Evolutionary conservation across 352 stramenopile species (phyloP), one percentile per base, ranked within the genome.

Genomic region (Phytopythium mirpurense): DNA sequence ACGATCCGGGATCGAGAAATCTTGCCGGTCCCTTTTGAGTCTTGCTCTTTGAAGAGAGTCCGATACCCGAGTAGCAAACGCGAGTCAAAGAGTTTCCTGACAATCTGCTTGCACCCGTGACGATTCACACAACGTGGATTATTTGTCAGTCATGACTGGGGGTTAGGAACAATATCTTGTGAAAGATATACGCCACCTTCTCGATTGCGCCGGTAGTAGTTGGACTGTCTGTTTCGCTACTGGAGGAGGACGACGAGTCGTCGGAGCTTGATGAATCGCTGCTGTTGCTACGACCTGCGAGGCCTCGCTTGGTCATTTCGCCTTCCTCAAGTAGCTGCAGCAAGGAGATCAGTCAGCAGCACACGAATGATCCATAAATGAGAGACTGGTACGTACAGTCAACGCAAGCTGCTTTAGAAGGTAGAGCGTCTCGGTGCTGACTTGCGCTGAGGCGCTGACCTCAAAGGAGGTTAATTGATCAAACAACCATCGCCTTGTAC

Each of bases 391-490:
- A 56, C 51, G 6, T 59, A 87, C 75, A 55, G 76, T 86, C 68
- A 87, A 71, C 2, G 74, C 74, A 18, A 90, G 57, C 38, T 90
- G 76, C 37, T 90, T 73, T 6, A 90, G 62, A 24, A 90, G 41
- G 51, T 83, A 84, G 18, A 83, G 23, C 18, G 70, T 67, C 18
- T 90, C 72, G 3, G 46, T 65, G 23, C 60, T 59, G 5, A 81
- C 58, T 43, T 59, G 57, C 9, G 49, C 37, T 8, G 24, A 0
- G 18, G 23, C 36, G 21, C 51, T 69, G 23, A 29, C 35, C 4
- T 8, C 27, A 48, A 2, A 16, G 23, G 31, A 2, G 18, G 9
- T 2, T 14, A 58, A 9, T 32, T 15, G n/a, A 10, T n/a, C 4
- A 29, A 7, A 21, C n/a, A n/a, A n/a, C n/a, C n/a, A n/a, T n/a